Evolutionary conservation across 495 filamentous ascomycete species (phyloP).

Genomic region (Xylaria scruposa): DNA sequence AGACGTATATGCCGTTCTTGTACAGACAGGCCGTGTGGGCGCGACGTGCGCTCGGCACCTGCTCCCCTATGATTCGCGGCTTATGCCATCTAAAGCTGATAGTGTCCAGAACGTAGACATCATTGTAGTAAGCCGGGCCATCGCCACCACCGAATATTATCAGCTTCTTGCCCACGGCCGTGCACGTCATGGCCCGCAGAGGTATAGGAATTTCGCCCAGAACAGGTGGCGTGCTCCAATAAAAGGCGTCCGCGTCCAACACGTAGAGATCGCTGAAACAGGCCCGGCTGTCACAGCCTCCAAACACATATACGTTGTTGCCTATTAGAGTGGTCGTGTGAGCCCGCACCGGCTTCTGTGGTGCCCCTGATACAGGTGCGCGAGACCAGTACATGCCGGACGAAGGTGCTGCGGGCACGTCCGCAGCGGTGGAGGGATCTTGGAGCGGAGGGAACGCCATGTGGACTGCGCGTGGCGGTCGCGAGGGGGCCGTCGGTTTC

Average conservation of each 20-base stretch:
- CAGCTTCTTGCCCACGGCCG: conserved; percentile 69
- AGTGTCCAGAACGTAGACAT: conserved; percentile 71
- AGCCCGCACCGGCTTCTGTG: conserved; percentile 64
- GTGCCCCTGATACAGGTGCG: conserved; percentile 61
- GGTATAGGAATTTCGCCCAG: conserved; percentile 66
- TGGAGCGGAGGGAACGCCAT: conserved; percentile 61
- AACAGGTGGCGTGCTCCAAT: conserved; percentile 65
- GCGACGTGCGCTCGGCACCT: conserved; percentile 59
- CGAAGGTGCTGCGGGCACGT: conserved; percentile 66
- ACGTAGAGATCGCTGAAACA: conserved; percentile 73
- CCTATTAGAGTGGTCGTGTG: conserved; percentile 68
- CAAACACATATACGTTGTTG: conserved; percentile 68
- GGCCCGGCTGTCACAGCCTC: conserved; percentile 67
- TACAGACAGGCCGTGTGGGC: conserved; percentile 72
- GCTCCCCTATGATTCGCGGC: conserved; percentile 60
- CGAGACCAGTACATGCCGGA: conserved; percentile 74
- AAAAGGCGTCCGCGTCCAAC: conserved; percentile 68
- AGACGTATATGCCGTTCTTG: conserved; percentile 70
- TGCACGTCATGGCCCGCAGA: conserved; percentile 70
- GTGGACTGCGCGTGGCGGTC: conserved; percentile 45
- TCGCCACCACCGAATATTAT: conserved; percentile 71
- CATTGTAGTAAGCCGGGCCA: conserved; percentile 71
- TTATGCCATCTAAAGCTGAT: conserved; percentile 66
- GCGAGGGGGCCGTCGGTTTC: conserved; percentile 36
- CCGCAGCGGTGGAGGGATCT: conserved; percentile 61